A percentile compares a stretch with the other conserved stretches of the same genome.
phyloP scores from a whole-genome alignment of 148 eudicot genomes.

The Cornus kousa region DNA sequence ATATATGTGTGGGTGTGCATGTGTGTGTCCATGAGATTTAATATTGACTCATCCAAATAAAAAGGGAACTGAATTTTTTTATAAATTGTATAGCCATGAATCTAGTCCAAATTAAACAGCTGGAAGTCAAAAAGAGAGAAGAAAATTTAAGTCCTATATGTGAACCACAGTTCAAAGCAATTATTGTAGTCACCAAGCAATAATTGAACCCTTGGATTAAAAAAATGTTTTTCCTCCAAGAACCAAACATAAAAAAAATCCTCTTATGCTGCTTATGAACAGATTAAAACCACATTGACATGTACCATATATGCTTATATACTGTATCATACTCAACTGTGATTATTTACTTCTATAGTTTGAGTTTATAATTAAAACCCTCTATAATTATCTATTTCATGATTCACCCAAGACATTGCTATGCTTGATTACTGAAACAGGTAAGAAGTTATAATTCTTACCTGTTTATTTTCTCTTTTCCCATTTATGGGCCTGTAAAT shows the following conservation, averaged over 20 bases:
- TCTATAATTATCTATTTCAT: too few species aligned
- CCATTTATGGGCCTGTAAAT: too few species aligned
- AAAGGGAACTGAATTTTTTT: neutral
- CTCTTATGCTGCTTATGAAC: neutral
- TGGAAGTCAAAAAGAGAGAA: neutral
- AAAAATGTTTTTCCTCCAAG: neutral
- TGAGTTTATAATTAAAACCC: neutral
- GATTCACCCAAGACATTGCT: too few species aligned
- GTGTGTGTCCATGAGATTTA: neutral
- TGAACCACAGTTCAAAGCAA: constrained; percentile 21
- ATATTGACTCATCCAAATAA: neutral
- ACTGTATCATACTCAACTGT: constrained; percentile 4
- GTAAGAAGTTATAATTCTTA: too few species aligned
- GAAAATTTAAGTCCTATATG: constrained; percentile 5
- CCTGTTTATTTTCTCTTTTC: too few species aligned
- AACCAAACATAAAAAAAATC: neutral
- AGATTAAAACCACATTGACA: neutral
- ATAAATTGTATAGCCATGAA: neutral
- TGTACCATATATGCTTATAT: neutral
- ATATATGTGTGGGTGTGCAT: neutral
- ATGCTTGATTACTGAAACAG: too few species aligned
- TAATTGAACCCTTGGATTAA: constrained; percentile 26
- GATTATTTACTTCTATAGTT: neutral
- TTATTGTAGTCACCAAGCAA: constrained; percentile 20
- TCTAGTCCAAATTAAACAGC: neutral